A percentile compares a stretch with the other conserved stretches of the same genome.
These are phyloP conservation scores for Thalassiosira sp. DNA, from an alignment of 352 stramenopile genomes.

Conservation along the genomic window DNA sequence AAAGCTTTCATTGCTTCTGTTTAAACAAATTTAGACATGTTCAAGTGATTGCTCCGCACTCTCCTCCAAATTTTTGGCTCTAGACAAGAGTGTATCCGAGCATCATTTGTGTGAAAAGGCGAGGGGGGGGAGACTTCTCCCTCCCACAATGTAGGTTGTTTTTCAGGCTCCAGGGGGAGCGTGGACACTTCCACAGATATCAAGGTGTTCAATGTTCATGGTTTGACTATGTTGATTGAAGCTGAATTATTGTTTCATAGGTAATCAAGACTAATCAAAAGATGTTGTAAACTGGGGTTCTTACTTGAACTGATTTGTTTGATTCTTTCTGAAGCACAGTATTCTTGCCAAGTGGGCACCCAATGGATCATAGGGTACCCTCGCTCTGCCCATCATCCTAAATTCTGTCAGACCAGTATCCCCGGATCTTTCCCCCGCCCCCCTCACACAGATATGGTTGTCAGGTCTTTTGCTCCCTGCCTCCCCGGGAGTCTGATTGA, in stretches of 20 bases:
- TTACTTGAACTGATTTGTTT: no score
- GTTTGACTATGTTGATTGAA: background rate
- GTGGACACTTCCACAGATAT: slow-evolving; percentile 1
- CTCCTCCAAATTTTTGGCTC: background rate
- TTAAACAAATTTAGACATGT: slow-evolving; percentile 21
- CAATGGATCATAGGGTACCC: no score
- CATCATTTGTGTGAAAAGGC: slow-evolving; percentile 10
- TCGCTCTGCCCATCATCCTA: no score
- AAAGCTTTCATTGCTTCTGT: slow-evolving; percentile 58
- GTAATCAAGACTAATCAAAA: slow-evolving; percentile 22
- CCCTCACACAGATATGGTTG: no score
- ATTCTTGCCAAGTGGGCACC: background rate
- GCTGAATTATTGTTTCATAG: slow-evolving; percentile 28
- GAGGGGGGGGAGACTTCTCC: background rate
- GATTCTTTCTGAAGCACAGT: background rate
- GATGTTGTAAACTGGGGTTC: background rate
- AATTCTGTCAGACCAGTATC: no score
- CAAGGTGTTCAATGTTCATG: slow-evolving; percentile 13
- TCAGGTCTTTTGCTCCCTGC: no score
- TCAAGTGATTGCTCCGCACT: background rate
- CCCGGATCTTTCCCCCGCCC: no score
- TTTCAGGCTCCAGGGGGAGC: background rate
- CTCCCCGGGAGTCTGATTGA: no score
- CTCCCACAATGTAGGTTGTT: background rate
- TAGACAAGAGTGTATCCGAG: background rate